Evolutionary conservation across 371 early-diverging fungal genomes (phyloP), one percentile per base, ranked within the genome.

Genomic region (Chytridium lagenaria): DNA sequence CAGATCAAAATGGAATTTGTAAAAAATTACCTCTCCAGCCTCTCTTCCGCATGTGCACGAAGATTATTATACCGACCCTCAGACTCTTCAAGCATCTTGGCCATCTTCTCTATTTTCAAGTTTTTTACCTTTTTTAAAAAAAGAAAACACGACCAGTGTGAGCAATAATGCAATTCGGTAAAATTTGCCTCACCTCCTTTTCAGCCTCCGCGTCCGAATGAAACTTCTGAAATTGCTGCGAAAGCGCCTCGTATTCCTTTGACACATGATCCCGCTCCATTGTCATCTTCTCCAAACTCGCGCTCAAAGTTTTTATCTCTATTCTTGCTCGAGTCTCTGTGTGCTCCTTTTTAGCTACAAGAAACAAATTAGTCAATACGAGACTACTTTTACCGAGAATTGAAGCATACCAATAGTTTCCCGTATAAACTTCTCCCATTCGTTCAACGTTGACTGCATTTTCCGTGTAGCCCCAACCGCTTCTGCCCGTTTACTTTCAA

Each of bases 41-140:
- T 82, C 7, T 77, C 70, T 55, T 84, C 79, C 23, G 85, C 85
- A 68, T 83, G 80, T 12, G 50, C 72, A 33, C 70, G 70, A 30
- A 84, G 73, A 31, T 52, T 51, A 15, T 74, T 78, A 61, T 71
- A 82, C 22, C 78, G 74, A 34, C 71, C 65, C 10, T 75, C 73
- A 23, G 71, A 51, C 7, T n/a, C 26, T 38, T 28, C 50, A 1
- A 82, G 15, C 3, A 74, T 57, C 22, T 74, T 38, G 12, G 77
- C 64, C 26, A 65, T 37, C 38, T 67, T 52, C 31, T 34, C 65
- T 15, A 69, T 63, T 51, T 71, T 64, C 15, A 39, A 59, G 23
- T 28, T 19, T 37, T 63, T 70, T 19, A 44, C 44, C 44, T 44
- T 44, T 12, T 44, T 44, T 44, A 44, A 44, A 44, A 44, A 19